Percentiles rank a stretch among this genome's conserved stretches.
Evolutionary conservation across 2,329 filamentous ascomycete species (phyloP).

Genomic region (Colletotrichum orchidophilum): DNA sequence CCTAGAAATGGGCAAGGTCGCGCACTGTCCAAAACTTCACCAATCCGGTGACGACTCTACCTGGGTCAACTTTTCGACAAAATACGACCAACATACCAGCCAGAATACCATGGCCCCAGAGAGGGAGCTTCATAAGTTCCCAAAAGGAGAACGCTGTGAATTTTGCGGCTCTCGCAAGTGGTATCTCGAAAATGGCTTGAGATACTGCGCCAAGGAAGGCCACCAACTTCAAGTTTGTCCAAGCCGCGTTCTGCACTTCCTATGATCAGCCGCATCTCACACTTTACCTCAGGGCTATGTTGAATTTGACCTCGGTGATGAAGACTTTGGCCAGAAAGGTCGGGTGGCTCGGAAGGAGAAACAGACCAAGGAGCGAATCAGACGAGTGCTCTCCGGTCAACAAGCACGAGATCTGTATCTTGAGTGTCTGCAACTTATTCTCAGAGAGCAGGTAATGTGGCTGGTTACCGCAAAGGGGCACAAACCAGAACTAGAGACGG

Average conservation of each 20-base stretch:
- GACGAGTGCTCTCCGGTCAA: conserved; percentile 68
- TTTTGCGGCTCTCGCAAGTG: conserved; percentile 78
- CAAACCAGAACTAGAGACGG: conserved; percentile 77
- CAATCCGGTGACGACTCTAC: conserved; percentile 4
- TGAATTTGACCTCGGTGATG: conserved; percentile 69
- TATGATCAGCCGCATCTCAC: background rate
- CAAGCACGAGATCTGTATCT: conserved; percentile 82
- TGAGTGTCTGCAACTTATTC: conserved; percentile 83
- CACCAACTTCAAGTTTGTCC: conserved; percentile 77
- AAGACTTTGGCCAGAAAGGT: conserved; percentile 72
- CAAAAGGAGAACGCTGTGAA: conserved; percentile 63
- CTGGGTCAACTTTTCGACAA: background rate
- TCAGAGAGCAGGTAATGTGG: conserved; percentile 83
- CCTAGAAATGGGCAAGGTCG: background rate
- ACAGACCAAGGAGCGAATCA: conserved; percentile 62
- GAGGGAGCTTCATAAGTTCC: conserved; percentile 59
- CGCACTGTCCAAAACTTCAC: conserved; percentile 13
- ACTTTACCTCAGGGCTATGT: conserved; percentile 56
- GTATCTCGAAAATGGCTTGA: conserved; percentile 78
- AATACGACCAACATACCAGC: background rate
- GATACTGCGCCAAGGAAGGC: conserved; percentile 78
- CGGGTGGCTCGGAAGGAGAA: conserved; percentile 65
- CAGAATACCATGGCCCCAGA: conserved; percentile 48
- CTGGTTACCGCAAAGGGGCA: conserved; percentile 74
- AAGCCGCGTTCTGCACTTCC: background rate